A percentile compares a stretch with the other conserved stretches of the same genome.
Conservation (phyloP, 2,329 filamentous ascomycete genomes). For the Fusarium mexicanum region DNA sequence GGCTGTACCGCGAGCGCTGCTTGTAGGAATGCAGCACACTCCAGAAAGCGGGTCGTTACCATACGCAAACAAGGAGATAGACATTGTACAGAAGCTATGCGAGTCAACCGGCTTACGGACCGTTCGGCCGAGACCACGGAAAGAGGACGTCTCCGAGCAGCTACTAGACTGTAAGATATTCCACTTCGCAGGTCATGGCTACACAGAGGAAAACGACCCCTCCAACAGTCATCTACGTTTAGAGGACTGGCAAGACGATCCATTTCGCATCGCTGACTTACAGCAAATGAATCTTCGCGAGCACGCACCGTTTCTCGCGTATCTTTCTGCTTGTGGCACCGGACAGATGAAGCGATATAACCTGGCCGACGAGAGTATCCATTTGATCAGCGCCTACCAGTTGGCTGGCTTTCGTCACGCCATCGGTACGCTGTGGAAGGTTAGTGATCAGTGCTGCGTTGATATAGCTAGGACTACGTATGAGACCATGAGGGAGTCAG, state of each 20-base stretch:
- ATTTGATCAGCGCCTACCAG: not conserved
- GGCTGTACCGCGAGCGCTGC: not conserved
- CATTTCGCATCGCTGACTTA: accelerated
- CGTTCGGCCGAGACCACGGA: accelerated
- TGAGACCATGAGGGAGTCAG: accelerated
- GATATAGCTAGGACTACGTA: not conserved
- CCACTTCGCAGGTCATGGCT: not conserved
- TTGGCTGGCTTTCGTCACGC: accelerated
- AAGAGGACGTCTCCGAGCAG: accelerated
- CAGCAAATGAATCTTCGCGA: not conserved
- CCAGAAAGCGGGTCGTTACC: not conserved
- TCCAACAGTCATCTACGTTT: not conserved
- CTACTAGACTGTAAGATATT: accelerated
- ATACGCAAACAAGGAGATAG: accelerated
- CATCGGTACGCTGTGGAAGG: not conserved
- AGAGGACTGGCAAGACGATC: accelerated
- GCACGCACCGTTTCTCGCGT: accelerated
- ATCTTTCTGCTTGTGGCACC: not conserved
- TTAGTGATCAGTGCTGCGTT: not conserved
- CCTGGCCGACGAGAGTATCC: not conserved
- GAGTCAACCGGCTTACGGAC: accelerated
- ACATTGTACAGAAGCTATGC: accelerated
- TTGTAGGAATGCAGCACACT: not conserved
- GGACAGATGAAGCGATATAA: not conserved
- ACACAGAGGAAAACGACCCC: accelerated